These are phyloP conservation scores for Guillardia theta DNA, from an alignment of 78 protist genomes.

Conservation along the genomic window DNA sequence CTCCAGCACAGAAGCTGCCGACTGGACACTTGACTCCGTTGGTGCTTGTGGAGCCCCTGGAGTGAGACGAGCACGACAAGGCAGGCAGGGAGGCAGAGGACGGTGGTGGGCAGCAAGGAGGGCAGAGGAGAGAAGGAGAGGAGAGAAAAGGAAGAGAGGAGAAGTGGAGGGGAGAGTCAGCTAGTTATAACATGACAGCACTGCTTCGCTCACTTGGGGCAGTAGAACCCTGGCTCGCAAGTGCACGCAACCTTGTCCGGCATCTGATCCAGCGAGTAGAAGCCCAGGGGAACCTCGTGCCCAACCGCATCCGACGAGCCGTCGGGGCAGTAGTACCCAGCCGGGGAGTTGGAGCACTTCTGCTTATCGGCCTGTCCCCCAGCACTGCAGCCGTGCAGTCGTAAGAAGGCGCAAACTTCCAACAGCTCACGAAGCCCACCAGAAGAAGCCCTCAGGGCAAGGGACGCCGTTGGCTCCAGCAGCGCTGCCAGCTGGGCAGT, in stretches of 20 bases:
- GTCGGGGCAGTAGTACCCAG: conserved; percentile 7
- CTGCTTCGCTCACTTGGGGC: conserved; percentile 4
- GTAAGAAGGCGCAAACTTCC: no score
- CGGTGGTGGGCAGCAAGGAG: no score
- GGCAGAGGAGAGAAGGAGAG: no score
- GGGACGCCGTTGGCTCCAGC: not conserved
- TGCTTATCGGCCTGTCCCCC: not conserved
- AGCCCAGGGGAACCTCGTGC: not conserved
- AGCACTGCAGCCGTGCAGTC: no score
- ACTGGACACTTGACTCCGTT: not conserved
- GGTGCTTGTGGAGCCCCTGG: not conserved
- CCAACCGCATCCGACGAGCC: not conserved
- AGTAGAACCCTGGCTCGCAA: not conserved
- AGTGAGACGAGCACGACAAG: not conserved
- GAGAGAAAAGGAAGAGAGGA: no score
- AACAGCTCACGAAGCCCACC: no score
- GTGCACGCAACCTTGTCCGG: conserved; percentile 1
- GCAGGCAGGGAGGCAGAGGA: no score
- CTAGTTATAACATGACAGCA: no score
- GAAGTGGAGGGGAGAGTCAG: no score
- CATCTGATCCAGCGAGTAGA: not conserved
- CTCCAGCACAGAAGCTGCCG: not conserved
- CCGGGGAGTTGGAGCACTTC: not conserved
- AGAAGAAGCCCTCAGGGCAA: not conserved
- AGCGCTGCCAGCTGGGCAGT: not conserved